Conservation (phyloP, 495 filamentous ascomycete genomes). For the Penicillium antarcticum region DNA sequence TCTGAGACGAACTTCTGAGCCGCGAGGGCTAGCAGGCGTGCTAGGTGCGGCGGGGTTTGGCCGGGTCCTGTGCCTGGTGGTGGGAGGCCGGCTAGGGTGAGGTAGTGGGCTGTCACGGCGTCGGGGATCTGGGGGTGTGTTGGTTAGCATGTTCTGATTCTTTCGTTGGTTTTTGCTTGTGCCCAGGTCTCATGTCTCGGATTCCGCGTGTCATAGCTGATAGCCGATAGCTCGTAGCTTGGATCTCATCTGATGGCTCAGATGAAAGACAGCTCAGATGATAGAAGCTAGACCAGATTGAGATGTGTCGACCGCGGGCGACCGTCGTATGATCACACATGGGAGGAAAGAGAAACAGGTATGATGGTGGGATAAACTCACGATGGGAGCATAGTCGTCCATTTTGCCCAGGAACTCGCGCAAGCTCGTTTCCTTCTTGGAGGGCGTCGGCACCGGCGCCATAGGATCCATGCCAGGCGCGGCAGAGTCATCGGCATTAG, state of each 20-base stretch:
- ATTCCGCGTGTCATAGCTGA: not conserved
- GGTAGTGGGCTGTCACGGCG: slow-evolving; percentile 96
- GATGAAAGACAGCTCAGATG: no score
- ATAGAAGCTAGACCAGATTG: no score
- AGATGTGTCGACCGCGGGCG: no score
- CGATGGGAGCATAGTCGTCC: slow-evolving; percentile 98
- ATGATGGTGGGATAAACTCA: slow-evolving; percentile 42
- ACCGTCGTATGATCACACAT: no score
- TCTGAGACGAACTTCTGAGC: slow-evolving; percentile 98
- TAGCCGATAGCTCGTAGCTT: not conserved
- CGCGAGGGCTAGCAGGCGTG: slow-evolving; percentile 89
- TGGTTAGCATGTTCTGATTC: slow-evolving; percentile 16
- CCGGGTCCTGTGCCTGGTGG: slow-evolving; percentile 78
- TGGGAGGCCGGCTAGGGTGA: slow-evolving; percentile 89
- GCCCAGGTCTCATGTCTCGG: not conserved
- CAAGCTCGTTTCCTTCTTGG: slow-evolving; percentile 84
- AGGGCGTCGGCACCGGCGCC: slow-evolving; percentile 49
- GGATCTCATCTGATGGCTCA: no score
- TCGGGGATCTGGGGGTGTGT: slow-evolving; percentile 74
- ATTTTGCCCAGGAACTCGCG: slow-evolving; percentile 91
- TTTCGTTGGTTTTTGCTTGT: not conserved
- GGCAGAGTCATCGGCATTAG: slow-evolving; percentile 12
- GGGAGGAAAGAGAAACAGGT: no score
- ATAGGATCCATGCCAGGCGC: slow-evolving; percentile 27
- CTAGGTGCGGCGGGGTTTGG: slow-evolving; percentile 80